Conservation (phyloP, 2,329 filamentous ascomycete species). For the Nectriaceae sp. region DNA sequence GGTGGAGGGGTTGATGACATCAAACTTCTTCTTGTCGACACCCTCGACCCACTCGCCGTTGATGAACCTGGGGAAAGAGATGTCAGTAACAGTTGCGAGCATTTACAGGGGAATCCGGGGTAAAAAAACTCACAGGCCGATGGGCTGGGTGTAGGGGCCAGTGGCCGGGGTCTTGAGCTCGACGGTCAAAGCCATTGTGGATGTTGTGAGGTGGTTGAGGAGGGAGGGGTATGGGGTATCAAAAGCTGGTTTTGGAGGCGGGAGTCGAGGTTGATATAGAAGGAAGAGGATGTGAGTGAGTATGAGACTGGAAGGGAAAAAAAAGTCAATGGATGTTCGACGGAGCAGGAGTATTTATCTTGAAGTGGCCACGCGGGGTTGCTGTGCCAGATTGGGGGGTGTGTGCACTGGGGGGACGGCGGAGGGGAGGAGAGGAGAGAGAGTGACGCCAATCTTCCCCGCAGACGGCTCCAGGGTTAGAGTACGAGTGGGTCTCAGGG, state of each 20-base stretch:
- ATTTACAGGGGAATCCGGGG: neutral
- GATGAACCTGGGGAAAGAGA: conserved; percentile 67
- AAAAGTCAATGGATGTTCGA: conserved; percentile 14
- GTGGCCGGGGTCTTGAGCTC: conserved; percentile 70
- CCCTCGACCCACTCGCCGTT: conserved; percentile 84
- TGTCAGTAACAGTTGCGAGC: conserved; percentile 20
- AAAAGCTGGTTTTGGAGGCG: conserved; percentile 4
- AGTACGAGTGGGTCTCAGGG: conserved; percentile 8
- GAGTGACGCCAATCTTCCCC: conserved; percentile 29
- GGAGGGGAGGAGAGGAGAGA: conserved; percentile 15
- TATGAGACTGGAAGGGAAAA: conserved; percentile 27
- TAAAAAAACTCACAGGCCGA: conserved; percentile 55
- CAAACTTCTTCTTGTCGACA: conserved; percentile 86
- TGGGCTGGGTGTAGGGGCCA: conserved; percentile 60
- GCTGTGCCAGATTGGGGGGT: conserved; percentile 4
- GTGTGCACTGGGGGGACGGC: conserved; percentile 8
- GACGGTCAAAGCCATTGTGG: conserved; percentile 44
- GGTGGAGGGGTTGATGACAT: conserved; percentile 85
- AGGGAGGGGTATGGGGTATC: conserved; percentile 18
- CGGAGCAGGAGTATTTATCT: conserved; percentile 30
- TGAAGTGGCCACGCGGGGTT: conserved; percentile 23
- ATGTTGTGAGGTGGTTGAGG: conserved; percentile 17
- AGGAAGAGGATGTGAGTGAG: conserved; percentile 18
- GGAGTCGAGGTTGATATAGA: conserved; percentile 18
- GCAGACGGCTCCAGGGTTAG: conserved; percentile 28